phyloP scores from a whole-genome alignment of 1,284 basidiomycete species.

The Puccinia triticina region DNA sequence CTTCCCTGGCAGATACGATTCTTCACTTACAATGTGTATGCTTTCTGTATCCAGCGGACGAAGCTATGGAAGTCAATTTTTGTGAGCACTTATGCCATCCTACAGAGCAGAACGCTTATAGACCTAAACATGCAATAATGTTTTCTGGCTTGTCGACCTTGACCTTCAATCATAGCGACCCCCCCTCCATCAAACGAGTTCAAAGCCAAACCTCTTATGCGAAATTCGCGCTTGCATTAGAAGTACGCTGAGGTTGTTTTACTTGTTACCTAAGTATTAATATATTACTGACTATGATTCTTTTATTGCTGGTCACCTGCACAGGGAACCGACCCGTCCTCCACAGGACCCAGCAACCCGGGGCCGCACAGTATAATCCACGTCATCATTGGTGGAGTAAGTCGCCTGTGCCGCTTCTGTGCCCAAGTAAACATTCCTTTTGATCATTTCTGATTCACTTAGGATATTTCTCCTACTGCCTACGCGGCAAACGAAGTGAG shows the following conservation, averaged over 20 bases:
- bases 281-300: too few relatives aligned
- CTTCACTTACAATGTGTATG: not conserved
- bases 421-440: not conserved
- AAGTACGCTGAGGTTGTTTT: not conserved
- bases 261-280: too few relatives aligned
- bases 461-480: slow-evolving; percentile 43
- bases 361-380: slow-evolving; percentile 46
- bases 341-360: not conserved
- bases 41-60: slow-evolving; percentile 9
- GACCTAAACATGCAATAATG: not conserved
- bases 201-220: slow-evolving; percentile 9
- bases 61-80: slow-evolving; percentile 47
- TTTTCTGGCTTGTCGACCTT: not conserved
- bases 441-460: not conserved
- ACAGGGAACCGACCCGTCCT: slow-evolving; percentile 39
- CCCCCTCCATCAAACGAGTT: not conserved
- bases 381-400: slow-evolving; percentile 43
- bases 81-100: not conserved
- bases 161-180: not conserved
- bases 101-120: too few relatives aligned
- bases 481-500: slow-evolving; percentile 50
- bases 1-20: not conserved
- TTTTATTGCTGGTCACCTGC: not conserved
- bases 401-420: not conserved
- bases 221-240: slow-evolving; percentile 36